Percentiles rank a stretch among this genome's conserved stretches.
These are phyloP conservation scores for Lipomyces chichibuensis DNA, from an alignment of 805 yeast species.

Conservation along the genomic window DNA sequence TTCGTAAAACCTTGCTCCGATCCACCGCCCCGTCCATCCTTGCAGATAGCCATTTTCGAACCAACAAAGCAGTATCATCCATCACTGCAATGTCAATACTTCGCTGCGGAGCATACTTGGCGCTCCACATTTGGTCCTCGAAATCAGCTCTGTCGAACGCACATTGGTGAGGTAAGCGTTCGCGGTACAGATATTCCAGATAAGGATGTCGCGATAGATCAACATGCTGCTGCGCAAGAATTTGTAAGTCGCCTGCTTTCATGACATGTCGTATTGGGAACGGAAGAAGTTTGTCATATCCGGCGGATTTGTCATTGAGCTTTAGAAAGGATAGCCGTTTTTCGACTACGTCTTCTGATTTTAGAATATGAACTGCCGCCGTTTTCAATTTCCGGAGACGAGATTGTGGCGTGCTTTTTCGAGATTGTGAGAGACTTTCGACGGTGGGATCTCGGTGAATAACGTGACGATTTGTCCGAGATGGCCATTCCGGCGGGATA, in stretches of 20 bases:
- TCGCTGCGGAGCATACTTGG: conserved; percentile 37
- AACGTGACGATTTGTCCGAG: conserved; percentile 15
- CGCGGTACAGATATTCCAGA: conserved; percentile 16
- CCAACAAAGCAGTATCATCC: conserved; percentile 48
- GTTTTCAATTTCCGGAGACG: conserved; percentile 1
- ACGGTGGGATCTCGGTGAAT: background rate
- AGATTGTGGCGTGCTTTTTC: background rate
- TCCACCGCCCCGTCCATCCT: conserved; percentile 38
- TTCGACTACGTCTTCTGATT: background rate
- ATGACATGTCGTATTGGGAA: conserved; percentile 18
- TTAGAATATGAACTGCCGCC: background rate
- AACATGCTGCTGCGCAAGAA: conserved; percentile 11
- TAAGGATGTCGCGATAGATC: conserved; percentile 18
- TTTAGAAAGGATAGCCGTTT: background rate
- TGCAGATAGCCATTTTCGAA: conserved; percentile 61
- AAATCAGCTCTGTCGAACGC: conserved; percentile 40
- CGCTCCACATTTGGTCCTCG: conserved; percentile 40
- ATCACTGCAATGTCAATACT: conserved; percentile 52
- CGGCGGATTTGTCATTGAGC: background rate
- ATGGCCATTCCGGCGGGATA: conserved; percentile 14
- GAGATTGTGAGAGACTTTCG: background rate
- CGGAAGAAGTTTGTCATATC: conserved; percentile 1
- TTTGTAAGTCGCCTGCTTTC: conserved; percentile 3
- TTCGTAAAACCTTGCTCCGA: conserved; percentile 9
- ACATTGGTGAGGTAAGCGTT: conserved; percentile 11